Conservation (phyloP, 371 early-diverging fungal genomes). For the Mucor racemosus region DNA sequence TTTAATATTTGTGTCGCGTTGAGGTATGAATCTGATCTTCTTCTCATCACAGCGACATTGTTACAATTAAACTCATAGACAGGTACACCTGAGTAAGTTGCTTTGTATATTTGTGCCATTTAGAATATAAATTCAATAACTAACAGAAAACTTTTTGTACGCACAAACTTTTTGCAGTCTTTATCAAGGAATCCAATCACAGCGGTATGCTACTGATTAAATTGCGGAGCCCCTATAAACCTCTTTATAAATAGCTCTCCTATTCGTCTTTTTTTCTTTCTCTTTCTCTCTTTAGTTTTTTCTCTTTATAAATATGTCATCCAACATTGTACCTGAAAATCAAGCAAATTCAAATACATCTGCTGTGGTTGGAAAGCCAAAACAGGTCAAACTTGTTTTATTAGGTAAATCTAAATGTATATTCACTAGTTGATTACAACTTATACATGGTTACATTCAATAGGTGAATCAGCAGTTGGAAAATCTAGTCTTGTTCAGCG, state of each 20-base stretch:
- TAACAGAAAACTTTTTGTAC: slow-evolving; percentile 5
- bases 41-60: slow-evolving; percentile 87
- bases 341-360: background rate
- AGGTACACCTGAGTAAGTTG: slow-evolving; percentile 90
- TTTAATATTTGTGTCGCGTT: slow-evolving; percentile 96
- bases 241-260: background rate
- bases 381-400: slow-evolving; percentile 70
- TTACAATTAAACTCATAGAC: slow-evolving; percentile 89
- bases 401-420: slow-evolving; percentile 53
- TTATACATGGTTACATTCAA: background rate
- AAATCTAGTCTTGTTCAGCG: slow-evolving; percentile 83
- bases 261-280: background rate
- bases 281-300: slow-evolving; percentile 4
- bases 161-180: background rate
- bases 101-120: slow-evolving; percentile 52
- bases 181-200: background rate
- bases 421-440: background rate
- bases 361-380: slow-evolving; percentile 39
- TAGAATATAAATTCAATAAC: background rate
- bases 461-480: slow-evolving; percentile 87
- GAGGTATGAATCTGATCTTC: slow-evolving; percentile 81
- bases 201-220: background rate
- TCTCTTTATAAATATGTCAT: slow-evolving; percentile 15
- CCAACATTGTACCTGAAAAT: slow-evolving; percentile 8
- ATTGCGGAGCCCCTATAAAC: background rate